Conservation (phyloP, 2,329 filamentous ascomycete species). For the Trichoderma aggressivum region DNA sequence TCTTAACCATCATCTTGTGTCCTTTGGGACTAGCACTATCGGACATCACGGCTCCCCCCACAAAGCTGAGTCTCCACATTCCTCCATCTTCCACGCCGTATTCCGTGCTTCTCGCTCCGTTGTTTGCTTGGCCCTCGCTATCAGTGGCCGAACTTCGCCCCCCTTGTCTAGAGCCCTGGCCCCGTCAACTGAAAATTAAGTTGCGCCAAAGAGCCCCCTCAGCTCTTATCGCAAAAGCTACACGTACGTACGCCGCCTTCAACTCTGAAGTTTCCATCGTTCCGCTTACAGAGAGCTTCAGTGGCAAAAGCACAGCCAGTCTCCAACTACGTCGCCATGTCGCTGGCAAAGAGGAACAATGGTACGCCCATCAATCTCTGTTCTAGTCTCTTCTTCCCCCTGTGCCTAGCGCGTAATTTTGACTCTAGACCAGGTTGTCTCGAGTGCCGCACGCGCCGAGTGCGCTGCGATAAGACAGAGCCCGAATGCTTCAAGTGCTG, state of each 20-base stretch:
- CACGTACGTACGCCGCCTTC: neutral
- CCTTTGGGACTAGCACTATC: constrained; percentile 3
- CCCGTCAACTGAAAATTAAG: neutral
- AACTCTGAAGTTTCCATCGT: neutral
- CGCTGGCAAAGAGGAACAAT: constrained; percentile 13
- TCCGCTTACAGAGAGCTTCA: neutral
- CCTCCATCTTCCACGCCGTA: neutral
- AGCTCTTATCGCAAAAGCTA: neutral
- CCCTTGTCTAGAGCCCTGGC: neutral
- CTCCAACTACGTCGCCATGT: neutral
- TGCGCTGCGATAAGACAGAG: constrained; percentile 12
- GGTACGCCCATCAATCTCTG: neutral
- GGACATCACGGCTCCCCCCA: constrained; percentile 5
- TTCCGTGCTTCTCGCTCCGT: constrained; percentile 2
- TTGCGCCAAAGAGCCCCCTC: neutral
- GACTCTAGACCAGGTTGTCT: constrained; percentile 6
- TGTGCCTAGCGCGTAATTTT: neutral
- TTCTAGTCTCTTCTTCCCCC: neutral
- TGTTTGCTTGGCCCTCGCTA: neutral
- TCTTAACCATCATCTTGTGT: neutral
- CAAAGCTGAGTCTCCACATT: constrained; percentile 9
- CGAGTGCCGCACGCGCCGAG: constrained; percentile 15
- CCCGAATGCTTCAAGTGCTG: constrained; percentile 15
- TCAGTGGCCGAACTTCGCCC: neutral
- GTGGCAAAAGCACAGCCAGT: neutral